Evolutionary conservation across 164 flowering plant species (phyloP).

Genomic region (grape (Vitis vinifera)): DNA sequence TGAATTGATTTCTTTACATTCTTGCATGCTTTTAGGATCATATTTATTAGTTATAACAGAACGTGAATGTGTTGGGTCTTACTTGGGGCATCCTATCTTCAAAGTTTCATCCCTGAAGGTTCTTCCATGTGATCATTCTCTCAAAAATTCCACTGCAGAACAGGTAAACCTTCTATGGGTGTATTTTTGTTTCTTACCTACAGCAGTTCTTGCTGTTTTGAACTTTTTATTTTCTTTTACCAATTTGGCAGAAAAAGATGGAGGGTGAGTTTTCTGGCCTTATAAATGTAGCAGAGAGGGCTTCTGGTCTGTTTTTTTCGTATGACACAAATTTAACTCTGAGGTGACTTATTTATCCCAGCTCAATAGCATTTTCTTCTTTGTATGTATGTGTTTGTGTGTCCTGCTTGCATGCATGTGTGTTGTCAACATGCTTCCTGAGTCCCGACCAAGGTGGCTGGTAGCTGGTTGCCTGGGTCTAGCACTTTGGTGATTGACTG

Average conservation of each 20-base stretch:
- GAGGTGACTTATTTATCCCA: constrained; percentile 42
- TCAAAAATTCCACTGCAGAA: constrained; percentile 61
- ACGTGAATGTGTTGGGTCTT: constrained; percentile 81
- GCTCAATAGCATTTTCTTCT: neutral
- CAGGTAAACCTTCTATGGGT: constrained; percentile 48
- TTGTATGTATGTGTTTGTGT: no score
- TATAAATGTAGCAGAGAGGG: constrained; percentile 77
- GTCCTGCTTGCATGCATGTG: no score
- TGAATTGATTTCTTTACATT: neutral
- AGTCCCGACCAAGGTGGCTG: no score
- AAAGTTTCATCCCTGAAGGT: constrained; percentile 74
- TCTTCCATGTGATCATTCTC: constrained; percentile 79
- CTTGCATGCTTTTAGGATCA: constrained; percentile 49
- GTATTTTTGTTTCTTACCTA: neutral
- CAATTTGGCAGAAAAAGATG: constrained; percentile 77
- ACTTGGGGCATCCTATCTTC: constrained; percentile 86
- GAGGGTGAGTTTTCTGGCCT: constrained; percentile 79
- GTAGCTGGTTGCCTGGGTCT: no score
- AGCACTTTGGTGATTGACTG: no score
- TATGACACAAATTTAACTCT: constrained; percentile 86
- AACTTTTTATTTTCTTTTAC: neutral
- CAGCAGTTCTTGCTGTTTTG: neutral
- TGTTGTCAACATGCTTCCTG: no score
- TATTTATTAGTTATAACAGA: constrained; percentile 77
- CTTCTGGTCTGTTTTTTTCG: constrained; percentile 86